A percentile compares a stretch with the other conserved stretches of the same genome.
Conservation (phyloP, 306 rosid genomes). For the Morella rubra region DNA sequence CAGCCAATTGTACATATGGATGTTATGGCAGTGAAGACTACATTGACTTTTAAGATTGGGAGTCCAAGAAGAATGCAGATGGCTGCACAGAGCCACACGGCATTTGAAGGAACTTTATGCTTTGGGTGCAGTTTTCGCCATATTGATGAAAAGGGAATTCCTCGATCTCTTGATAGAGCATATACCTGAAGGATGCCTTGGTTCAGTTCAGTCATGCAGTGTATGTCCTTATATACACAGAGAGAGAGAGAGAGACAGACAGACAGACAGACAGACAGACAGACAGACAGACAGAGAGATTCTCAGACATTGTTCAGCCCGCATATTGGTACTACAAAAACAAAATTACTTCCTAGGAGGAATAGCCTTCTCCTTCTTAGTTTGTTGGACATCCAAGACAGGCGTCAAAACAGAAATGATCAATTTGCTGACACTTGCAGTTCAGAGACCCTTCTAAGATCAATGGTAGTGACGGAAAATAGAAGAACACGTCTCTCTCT, state of each 20-base stretch:
- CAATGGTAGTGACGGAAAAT: too few relatives aligned
- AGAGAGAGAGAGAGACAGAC: too few relatives aligned
- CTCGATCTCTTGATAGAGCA: conserved; percentile 79
- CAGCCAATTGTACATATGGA: conserved; percentile 80
- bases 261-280: too few relatives aligned
- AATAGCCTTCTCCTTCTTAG: too few relatives aligned
- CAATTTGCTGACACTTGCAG: too few relatives aligned
- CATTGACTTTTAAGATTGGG: conserved; percentile 70
- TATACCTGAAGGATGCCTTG: conserved; percentile 56
- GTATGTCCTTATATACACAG: too few relatives aligned
- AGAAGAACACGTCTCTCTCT: too few relatives aligned
- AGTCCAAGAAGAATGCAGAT: conserved; percentile 79
- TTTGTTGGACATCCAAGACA: too few relatives aligned
- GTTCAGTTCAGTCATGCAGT: neutral
- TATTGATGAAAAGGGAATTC: conserved; percentile 65
- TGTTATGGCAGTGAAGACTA: conserved; percentile 74
- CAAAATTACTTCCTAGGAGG: too few relatives aligned
- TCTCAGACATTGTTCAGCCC: neutral
- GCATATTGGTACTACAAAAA: neutral
- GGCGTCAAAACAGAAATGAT: too few relatives aligned
- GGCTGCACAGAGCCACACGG: conserved; percentile 89
- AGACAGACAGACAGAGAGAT: too few relatives aligned
- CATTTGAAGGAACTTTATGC: conserved; percentile 74
- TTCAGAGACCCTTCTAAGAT: too few relatives aligned
- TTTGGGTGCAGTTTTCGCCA: conserved; percentile 77